Evolutionary conservation across 1,284 basidiomycete species (phyloP).

Genomic region (Athelia sp.): DNA sequence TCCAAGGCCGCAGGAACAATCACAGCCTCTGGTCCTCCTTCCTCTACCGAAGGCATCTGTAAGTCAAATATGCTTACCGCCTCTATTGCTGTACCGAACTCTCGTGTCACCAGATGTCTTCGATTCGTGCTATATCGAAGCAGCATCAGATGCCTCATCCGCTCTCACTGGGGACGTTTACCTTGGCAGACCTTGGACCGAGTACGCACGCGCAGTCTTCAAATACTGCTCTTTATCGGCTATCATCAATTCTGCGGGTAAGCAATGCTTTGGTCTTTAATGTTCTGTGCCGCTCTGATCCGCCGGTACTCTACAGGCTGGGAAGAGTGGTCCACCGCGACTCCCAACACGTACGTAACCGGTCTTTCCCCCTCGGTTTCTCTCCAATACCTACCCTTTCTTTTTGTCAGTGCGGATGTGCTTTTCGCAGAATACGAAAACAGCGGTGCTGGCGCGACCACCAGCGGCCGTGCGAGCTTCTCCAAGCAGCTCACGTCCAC

Average conservation of each 20-base stretch:
- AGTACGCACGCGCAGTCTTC: slow-evolving; percentile 11
- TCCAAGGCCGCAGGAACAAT: background rate
- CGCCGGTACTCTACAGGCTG: slow-evolving; percentile 25
- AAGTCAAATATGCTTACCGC: background rate
- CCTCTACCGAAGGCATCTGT: background rate
- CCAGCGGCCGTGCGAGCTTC: slow-evolving; percentile 21
- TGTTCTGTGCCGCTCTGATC: slow-evolving; percentile 11
- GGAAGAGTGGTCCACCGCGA: slow-evolving; percentile 20
- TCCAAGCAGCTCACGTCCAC: slow-evolving; percentile 19
- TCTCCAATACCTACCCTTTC: background rate
- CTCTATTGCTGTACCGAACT: background rate
- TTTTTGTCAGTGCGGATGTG: slow-evolving; percentile 13
- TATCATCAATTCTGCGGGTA: slow-evolving; percentile 1
- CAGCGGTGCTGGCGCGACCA: slow-evolving; percentile 20
- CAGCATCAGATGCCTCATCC: slow-evolving; percentile 13
- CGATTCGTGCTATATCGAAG: slow-evolving; percentile 17
- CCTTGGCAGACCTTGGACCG: slow-evolving; percentile 26
- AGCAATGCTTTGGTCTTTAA: slow-evolving; percentile 15
- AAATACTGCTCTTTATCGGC: background rate
- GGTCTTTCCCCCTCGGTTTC: no score
- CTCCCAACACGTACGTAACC: slow-evolving; percentile 18
- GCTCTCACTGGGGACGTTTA: slow-evolving; percentile 19
- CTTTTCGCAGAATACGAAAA: slow-evolving; percentile 24
- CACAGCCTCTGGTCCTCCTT: background rate
- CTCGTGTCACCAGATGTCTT: slow-evolving; percentile 16